Evolutionary conservation across 1,284 basidiomycete genomes (phyloP), one percentile per base, ranked within the genome.

Genomic region (Rhodotorula sp.): DNA sequence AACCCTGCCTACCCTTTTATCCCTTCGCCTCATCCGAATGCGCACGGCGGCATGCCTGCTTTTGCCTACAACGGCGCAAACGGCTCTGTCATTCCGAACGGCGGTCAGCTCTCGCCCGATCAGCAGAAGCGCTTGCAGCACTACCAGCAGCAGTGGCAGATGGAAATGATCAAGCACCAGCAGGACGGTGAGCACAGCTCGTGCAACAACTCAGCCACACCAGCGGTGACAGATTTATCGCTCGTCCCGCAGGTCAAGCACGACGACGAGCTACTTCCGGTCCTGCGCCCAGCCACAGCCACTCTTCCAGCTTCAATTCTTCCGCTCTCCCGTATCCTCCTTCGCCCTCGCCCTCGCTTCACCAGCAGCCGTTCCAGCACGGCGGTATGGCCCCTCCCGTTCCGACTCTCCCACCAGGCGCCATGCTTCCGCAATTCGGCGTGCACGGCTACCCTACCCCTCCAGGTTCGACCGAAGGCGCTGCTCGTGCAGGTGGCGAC

Each of bases 1-100:
- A 62, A 74, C 27, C 70, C 73, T 1, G 62, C 64, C 2, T 74
- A 67, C 61, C 73, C 73, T 2, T 74, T 74, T 61, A 62, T 74
- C 34, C 67, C 73, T 13, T 74, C 73, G 22, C 73, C 73, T n/a
- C 73, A 72, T 48, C 70, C 70, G 11, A 53, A 59, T 57, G 56
- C 34, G 24, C n/a, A 55, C 4, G 32, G 29, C 27, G 58, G 57
- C 27, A 36, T 32, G 34, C 44, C 32, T 32, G 29, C 61, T 6
- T 55, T 53, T 27, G 36, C n/a, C 49, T 36, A 34, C 34, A 17
- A 15, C 55, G 55, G 36, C 24, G 48, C 61, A 34, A 34, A 65
- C n/a, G 63, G 32, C 20, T 27, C 56, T 27, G 39, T 29, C 58
- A n/a, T 48, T 15, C 44, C 52, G 44, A 27, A 49, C 30, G 30